Percentiles rank a stretch among this genome's conserved stretches.
Evolutionary conservation across 768 basidiomycete genomes (phyloP).

Genomic region (Podaxis sp.): DNA sequence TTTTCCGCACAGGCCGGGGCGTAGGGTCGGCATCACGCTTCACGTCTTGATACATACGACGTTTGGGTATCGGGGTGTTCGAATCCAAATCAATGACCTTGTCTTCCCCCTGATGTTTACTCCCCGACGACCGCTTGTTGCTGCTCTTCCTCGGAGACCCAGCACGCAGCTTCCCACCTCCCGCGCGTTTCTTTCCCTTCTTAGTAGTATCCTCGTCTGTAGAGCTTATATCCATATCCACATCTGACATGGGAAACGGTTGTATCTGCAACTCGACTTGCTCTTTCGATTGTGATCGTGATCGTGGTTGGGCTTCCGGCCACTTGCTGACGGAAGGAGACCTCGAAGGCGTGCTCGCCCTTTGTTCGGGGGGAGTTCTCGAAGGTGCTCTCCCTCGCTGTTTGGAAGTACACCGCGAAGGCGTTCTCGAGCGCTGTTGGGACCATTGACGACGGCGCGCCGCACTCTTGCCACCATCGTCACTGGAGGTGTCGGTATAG

Average conservation of each 20-base stretch:
- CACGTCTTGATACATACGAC: not conserved
- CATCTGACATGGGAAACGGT: not conserved
- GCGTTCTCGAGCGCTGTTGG: no score
- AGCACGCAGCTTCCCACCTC: not conserved
- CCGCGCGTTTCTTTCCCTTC: not conserved
- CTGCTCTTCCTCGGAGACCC: not conserved
- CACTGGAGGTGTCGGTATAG: conserved; percentile 4
- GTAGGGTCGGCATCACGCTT: not conserved
- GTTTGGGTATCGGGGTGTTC: conserved; percentile 7
- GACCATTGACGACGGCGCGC: not conserved
- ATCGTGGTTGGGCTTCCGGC: no score
- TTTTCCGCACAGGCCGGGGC: not conserved
- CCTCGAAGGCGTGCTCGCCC: not conserved
- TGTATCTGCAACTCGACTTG: not conserved
- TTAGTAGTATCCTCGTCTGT: not conserved
- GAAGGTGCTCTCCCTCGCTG: not conserved
- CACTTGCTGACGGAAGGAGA: not conserved
- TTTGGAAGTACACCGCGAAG: no score
- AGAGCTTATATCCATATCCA: conserved; percentile 2
- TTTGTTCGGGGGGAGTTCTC: no score
- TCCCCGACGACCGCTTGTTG: not conserved
- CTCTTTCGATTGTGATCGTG: no score
- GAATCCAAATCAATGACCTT: not conserved
- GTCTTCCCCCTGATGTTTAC: not conserved
- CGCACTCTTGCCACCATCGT: not conserved